A percentile compares a stretch with the other conserved stretches of the same genome.
These are phyloP conservation scores for Peronosclerospora sorghi DNA, from an alignment of 352 stramenopile species.

Conservation along the genomic window DNA sequence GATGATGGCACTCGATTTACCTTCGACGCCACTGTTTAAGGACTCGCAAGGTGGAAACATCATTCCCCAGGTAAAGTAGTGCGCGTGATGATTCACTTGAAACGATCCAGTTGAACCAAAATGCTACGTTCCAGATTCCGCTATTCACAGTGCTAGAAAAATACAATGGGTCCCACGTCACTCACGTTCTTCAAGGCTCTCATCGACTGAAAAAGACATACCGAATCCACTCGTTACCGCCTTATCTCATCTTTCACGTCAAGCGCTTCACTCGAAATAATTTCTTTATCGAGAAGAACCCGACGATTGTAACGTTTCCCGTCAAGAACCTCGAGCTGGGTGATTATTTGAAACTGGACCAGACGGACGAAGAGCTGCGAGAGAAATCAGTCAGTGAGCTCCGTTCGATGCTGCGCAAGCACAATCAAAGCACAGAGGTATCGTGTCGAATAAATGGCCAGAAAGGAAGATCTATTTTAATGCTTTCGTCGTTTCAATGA, in stretches of 20 bases:
- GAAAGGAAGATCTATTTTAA: too few relatives aligned
- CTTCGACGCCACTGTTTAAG: slow-evolving; percentile 97
- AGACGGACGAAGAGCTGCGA: slow-evolving; percentile 38
- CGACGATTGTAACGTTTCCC: slow-evolving; percentile 98
- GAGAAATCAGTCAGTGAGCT: slow-evolving; percentile 56
- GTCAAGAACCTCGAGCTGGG: slow-evolving; percentile 97
- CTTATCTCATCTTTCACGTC: slow-evolving; percentile 96
- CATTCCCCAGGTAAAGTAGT: slow-evolving; percentile 89
- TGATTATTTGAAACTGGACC: slow-evolving; percentile 72
- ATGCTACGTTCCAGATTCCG: slow-evolving; percentile 68
- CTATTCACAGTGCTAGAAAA: slow-evolving; percentile 96
- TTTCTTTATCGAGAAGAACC: slow-evolving; percentile 99
- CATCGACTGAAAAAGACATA: slow-evolving; percentile 89
- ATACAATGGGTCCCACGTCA: slow-evolving; percentile 88
- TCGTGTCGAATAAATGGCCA: too few relatives aligned
- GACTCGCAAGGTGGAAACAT: slow-evolving; percentile 94
- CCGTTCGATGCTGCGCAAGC: slow-evolving; percentile 39
- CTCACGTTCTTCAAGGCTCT: slow-evolving; percentile 68
- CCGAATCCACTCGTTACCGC: slow-evolving; percentile 84
- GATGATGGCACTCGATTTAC: slow-evolving; percentile 95
- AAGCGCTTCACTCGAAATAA: slow-evolving; percentile 96
- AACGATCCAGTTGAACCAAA: background rate
- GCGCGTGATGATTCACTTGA: background rate
- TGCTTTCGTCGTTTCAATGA: background rate
- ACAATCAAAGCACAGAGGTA: slow-evolving; percentile 38